Evolutionary conservation across 2,329 filamentous ascomycete genomes (phyloP), one percentile per base, ranked within the genome.

Genomic region (Cladosporium colombiae): DNA sequence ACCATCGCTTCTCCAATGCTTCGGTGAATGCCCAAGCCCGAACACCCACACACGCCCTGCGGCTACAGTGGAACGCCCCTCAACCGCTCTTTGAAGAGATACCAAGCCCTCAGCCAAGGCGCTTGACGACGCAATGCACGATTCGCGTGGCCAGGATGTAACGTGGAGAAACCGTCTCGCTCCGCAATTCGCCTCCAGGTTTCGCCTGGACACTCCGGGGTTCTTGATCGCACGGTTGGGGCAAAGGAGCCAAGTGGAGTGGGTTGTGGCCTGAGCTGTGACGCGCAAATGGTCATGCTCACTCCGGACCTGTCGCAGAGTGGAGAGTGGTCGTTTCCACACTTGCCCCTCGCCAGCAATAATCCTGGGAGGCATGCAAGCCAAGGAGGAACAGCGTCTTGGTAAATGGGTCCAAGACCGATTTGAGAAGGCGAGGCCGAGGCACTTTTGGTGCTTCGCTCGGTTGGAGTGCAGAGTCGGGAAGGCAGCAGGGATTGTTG

Each of bases 61-160:
- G 49, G 25, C 49, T 23, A 50, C n/a, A 18, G 11, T 11, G 49
- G 21, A 13, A 27, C 21, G 18, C 35, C 50, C 50, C 50, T 53
- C 50, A 27, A 6, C 52, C 52, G 52, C 52, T 16, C 6, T 52
- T 18, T 52, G 59, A 50, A 50, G 25, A 60, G 31, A 8, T 10
- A 60, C 61, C 61, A 63, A 56, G 61, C 31, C 50, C 18, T 44
- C 21, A 63, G 61, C 61, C 61, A 63, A 63, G 61, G 33, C 61
- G 61, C 61, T 63, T 63, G 61, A 44, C 61, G 44, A 62, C 59
- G 21, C 59, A 33, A 61, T 50, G 40, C 40, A 49, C 58, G 46
- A 37, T 62, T 62, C 59, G 44, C 46, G 59, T 27, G 37, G 37
- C 14, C 56, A 7, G 37, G 61, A 63, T 63, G 61, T 63, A 63